Base-by-base conservation (phyloP, 768 basidiomycete genomes). In the Chiua virens region DNA sequence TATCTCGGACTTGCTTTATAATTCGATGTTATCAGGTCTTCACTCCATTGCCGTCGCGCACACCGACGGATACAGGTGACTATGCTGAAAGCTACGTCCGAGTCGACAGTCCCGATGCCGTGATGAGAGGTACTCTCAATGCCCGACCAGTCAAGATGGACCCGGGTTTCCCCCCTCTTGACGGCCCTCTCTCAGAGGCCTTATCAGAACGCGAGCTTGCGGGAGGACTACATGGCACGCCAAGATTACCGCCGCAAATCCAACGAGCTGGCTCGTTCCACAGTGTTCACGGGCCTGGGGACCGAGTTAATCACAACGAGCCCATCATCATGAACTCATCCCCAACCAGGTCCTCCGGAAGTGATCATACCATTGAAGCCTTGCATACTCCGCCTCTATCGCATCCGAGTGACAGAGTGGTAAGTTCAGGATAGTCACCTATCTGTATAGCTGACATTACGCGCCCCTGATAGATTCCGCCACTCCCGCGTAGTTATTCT, bases 41-140 rank as follows among this genome's bases (percentile, higher is more conserved):
- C 48, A 69, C 67, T 21, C 67, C 67, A 21, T 42, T 69, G 21
- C 67, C 69, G 21, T 69, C 67, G 34, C 67, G 67, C 30, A 53
- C 58, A 8, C 69, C 67, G 18, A 71, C 58, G n/a, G 67, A 71
- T 3, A 58, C 54, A 39, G 67, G 68, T 10, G 67, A 69, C 11
- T 63, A 57, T n/a, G 63, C 61, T 42, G 67, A 69, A 37, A 67
- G 63, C 22, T 69, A 59, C 47, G 49, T 69, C 32, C 67, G 56
- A 37, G 69, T 69, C 17, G 65, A 69, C 37, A 68, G 49, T 35
- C 67, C 67, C 6, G 54, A 68, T 30, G 67, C 65, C 21, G 49
- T 69, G 13, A 59, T 69, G 69, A 63, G 67, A 27, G 67, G 67
- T 15, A 58, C 49, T 36, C 67, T 69, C 30, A 69, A 71, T 38